Base-by-base conservation (phyloP, 148 eudicot genomes). In the Chenopodium berlandieri region DNA sequence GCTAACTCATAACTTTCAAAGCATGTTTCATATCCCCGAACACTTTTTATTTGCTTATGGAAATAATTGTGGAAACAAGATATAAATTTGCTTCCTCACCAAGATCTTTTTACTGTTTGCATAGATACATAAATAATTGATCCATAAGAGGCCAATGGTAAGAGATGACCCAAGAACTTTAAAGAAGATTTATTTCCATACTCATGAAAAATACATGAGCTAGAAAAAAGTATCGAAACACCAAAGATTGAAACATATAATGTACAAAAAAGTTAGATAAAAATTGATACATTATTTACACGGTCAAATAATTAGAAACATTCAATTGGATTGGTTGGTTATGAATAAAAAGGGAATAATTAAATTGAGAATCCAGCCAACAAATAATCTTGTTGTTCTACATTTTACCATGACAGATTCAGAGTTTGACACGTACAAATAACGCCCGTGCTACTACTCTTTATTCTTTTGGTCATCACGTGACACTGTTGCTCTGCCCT, bases 371-470 rank as follows among this genome's bases (percentile, higher is more conserved):
- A 56, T 56, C 22, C 62, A 56, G 17, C 62, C 20, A 56, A 56
- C 62, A 56, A 14, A 56, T 54, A 19, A 17, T 56, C 17, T 16
- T 56, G 71, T 25, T 67, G 32, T 16, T 30, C 34, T 67, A 30
- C 4, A 10, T 12, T 67, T 67, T 67, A 67, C 37, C 16, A 62
- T 62, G 66, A 62, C 25, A 62, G 25, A n/a, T 20, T 62, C 9
- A 67, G 66, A 62, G 2, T 23, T 7, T 62, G 66, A 67, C 71
- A 48, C 80, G 11, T 27, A 71, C 52, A 71, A 78, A 12, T 52
- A 69, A 46, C 78, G 72, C 81, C 66, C 72, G 85, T 83, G 80
- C 73, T 44, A 23, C 40, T 75, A 65, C 10, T 30, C 8, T 23
- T 23, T 66, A n/a, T 32, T 64, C 60, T n/a, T 11, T 6, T 67